These are phyloP conservation scores for Cornus controversa DNA, from an alignment of 148 eudicot genomes.

Conservation along the genomic window DNA sequence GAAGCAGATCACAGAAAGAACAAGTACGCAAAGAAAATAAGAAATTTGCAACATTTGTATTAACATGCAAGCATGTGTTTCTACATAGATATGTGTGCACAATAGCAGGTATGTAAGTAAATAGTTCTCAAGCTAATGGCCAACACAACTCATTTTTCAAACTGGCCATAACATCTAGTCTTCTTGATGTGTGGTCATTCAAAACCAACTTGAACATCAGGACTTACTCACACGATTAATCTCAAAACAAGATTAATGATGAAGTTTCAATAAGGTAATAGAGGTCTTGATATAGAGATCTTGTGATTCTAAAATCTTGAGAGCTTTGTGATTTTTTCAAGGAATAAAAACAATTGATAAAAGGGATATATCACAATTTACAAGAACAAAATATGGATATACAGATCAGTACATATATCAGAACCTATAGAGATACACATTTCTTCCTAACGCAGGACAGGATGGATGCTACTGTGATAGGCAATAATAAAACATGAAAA, in stretches of 20 bases:
- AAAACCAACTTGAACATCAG: not conserved
- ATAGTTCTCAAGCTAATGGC: not conserved
- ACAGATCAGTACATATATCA: too few species aligned
- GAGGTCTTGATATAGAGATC: not conserved
- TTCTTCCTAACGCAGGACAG: not conserved
- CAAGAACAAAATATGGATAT: too few species aligned
- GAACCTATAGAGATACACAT: too few species aligned
- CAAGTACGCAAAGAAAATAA: not conserved
- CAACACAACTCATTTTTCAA: not conserved
- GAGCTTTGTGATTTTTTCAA: not conserved
- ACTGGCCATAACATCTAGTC: not conserved
- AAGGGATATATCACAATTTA: too few species aligned
- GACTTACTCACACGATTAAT: too few species aligned
- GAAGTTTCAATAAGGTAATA: not conserved
- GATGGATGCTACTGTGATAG: too few species aligned
- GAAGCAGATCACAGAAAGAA: constrained; percentile 16
- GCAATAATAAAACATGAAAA: too few species aligned
- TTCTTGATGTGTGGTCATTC: not conserved
- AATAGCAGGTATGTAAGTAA: not conserved
- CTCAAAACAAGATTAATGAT: not conserved
- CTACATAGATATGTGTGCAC: not conserved
- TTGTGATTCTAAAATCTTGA: not conserved
- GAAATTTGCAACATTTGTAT: not conserved
- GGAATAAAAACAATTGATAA: not conserved
- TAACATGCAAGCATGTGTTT: too few species aligned